Evolutionary conservation across 1,284 basidiomycete species (phyloP).

Genomic region (Moesziomyces sp.): DNA sequence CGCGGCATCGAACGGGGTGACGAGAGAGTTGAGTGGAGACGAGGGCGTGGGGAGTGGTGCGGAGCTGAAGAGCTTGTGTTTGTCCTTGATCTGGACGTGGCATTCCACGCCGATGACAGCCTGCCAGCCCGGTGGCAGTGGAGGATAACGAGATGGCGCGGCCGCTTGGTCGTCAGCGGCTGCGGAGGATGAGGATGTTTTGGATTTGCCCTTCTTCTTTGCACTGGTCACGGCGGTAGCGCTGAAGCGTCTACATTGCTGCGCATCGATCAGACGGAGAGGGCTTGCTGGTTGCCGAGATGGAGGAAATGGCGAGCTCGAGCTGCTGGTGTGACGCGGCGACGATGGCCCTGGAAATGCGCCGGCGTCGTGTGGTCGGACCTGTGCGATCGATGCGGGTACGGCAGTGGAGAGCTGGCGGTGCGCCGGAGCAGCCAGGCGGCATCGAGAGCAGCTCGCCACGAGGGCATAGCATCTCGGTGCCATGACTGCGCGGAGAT

Average conservation of each 20-base stretch:
- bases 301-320: too few species aligned
- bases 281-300: too few species aligned
- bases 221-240: not conserved
- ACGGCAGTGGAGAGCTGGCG: too few species aligned
- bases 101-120: slow-evolving; percentile 92
- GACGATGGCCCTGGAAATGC: too few species aligned
- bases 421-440: too few species aligned
- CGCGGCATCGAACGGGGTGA: slow-evolving; percentile 87
- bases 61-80: slow-evolving; percentile 86
- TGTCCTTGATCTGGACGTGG: slow-evolving; percentile 90
- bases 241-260: slow-evolving; percentile 1
- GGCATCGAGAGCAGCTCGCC: too few species aligned
- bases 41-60: slow-evolving; percentile 71
- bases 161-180: slow-evolving; percentile 1
- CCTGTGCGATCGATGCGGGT: too few species aligned
- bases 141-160: slow-evolving; percentile 28
- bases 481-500: too few species aligned
- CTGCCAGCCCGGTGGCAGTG: slow-evolving; percentile 61
- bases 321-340: too few species aligned
- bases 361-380: too few species aligned
- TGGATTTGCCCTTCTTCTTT: slow-evolving; percentile 40
- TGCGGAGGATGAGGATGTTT: slow-evolving; percentile 6
- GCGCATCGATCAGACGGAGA: too few species aligned
- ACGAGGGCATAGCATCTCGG: too few species aligned
- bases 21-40: slow-evolving; percentile 77